These are phyloP conservation scores for Diutina sp. DNA, from an alignment of 1,139 yeast genomes.

Conservation along the genomic window DNA sequence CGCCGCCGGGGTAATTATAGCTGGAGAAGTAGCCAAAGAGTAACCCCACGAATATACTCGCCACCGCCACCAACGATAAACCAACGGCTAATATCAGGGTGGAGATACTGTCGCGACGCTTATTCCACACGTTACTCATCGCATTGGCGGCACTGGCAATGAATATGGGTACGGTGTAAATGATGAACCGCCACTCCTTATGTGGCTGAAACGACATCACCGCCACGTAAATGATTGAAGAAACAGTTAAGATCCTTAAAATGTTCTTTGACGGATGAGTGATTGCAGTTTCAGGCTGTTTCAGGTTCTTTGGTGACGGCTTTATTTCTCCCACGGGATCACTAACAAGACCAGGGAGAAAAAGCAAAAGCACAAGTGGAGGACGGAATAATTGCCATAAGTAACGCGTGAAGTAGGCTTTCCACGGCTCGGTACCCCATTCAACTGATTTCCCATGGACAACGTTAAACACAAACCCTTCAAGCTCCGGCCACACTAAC, in stretches of 20 bases:
- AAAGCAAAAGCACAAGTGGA: conserved; percentile 42
- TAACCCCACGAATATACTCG: conserved; percentile 30
- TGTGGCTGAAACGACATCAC: conserved; percentile 77
- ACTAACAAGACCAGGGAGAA: conserved; percentile 25
- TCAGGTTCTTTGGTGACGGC: conserved; percentile 4
- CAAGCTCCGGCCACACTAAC: conserved; percentile 54
- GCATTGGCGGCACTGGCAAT: conserved; percentile 57
- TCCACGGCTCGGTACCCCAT: conserved; percentile 80
- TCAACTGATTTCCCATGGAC: conserved; percentile 54
- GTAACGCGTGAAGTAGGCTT: conserved; percentile 45
- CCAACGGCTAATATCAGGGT: conserved; percentile 17
- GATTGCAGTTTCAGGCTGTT: conserved; percentile 13
- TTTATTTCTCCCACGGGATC: conserved; percentile 25
- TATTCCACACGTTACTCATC: conserved; percentile 25
- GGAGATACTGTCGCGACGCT: conserved; percentile 9
- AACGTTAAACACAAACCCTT: conserved; percentile 63
- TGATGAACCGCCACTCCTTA: conserved; percentile 88
- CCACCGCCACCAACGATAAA: conserved; percentile 15
- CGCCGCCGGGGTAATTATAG: conserved; percentile 84
- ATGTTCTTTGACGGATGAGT: conserved; percentile 25
- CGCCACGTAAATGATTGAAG: conserved; percentile 41
- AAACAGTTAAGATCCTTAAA: conserved; percentile 18
- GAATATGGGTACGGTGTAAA: conserved; percentile 61
- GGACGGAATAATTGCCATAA: conserved; percentile 44
- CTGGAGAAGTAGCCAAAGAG: conserved; percentile 53